Evolutionary conservation across 768 basidiomycete genomes (phyloP), one percentile per base, ranked within the genome.

Genomic region (Tubosaeta sp.): DNA sequence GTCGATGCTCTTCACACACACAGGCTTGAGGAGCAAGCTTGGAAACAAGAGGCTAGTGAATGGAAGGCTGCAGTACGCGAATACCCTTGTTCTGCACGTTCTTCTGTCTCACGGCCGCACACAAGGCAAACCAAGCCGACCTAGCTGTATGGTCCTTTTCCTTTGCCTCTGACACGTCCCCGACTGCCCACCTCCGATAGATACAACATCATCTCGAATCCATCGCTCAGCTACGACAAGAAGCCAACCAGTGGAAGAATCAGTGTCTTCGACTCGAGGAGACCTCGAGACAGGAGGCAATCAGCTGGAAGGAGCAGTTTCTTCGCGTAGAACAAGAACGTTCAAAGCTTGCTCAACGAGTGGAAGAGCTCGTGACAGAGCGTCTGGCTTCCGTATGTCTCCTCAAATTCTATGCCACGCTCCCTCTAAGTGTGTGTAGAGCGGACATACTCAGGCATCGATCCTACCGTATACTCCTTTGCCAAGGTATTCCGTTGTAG

Each of bases 241-340:
- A 90, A 62, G 72, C 79, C 0, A 70, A 68, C 0, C 85, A 88
- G 47, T 87, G 86, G 85, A 87, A 87, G 65, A 80, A 83, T 44
- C 87, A 89, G 58, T 73, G 75, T 44, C 60, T 71, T 19, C 73
- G 76, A 25, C 64, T 75, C 25, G 75, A 77, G 46, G 77, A 78
- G 47, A 67, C 73, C 1, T 73, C 75, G 10, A 68, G 73, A 42
- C 69, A 69, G 27, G 75, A 77, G 53, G 79, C 86, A 0, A 73
- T 74, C 47, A 84, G 84, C 58, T 90, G 87, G 87, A 88, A 89
- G 64, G 86, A 87, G 19, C 86, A 87, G 58, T 89, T 87, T 64
- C 70, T 83, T 32, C 80, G 86, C 14, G 84, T 87, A 40, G 86
- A 90, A 54, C 75, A 83, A 49, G 85, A 88, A 50, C 77, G 86